Evolutionary conservation across 306 rosid genomes (phyloP).

Genomic region (Castanospermum australe): DNA sequence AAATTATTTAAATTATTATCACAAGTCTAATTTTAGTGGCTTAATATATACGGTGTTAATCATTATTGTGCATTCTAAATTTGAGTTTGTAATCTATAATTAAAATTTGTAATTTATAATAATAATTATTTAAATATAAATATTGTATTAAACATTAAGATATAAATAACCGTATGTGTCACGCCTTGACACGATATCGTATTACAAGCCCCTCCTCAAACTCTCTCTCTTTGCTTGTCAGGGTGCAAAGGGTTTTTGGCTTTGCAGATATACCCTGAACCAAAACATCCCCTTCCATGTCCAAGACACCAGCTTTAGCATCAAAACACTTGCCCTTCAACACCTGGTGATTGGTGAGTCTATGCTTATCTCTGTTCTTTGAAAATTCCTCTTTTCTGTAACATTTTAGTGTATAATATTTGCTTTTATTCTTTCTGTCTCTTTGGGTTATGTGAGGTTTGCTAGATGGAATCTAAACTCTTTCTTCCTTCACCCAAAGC

Average conservation of each 20-base stretch:
- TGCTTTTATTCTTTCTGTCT: background rate
- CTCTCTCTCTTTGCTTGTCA: no score
- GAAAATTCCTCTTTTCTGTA: background rate
- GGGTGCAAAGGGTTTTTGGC: conserved; percentile 15
- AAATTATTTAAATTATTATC: no score
- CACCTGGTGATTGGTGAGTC: conserved; percentile 9
- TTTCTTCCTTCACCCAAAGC: conserved; percentile 43
- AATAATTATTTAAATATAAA: no score
- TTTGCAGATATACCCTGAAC: conserved; percentile 6
- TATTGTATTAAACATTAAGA: no score
- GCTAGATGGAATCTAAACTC: conserved; percentile 54
- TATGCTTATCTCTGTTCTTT: background rate
- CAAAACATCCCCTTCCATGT: background rate
- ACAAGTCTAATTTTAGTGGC: no score
- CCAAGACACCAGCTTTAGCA: background rate
- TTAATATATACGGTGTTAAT: no score
- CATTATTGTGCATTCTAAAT: no score
- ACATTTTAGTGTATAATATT: background rate
- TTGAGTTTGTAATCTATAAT: no score
- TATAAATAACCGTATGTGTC: no score
- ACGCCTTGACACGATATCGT: background rate
- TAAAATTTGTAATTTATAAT: no score
- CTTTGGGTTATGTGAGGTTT: background rate
- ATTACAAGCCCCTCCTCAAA: no score
- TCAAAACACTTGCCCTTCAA: background rate